Evolutionary conservation across 2,329 filamentous ascomycete species (phyloP).

Genomic region (Davidsoniella neocaledoniae): DNA sequence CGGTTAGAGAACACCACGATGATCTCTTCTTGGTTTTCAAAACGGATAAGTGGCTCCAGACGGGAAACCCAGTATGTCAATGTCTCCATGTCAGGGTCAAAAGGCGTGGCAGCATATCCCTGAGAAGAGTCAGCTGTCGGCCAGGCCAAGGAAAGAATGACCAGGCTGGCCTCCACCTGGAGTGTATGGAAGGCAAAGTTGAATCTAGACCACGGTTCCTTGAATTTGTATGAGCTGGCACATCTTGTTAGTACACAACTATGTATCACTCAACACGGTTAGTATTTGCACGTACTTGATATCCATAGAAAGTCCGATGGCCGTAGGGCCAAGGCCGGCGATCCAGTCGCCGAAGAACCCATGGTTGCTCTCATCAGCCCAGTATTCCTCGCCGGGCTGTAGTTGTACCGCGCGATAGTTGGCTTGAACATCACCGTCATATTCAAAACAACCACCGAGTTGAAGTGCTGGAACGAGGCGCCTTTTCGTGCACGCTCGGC

Average conservation of each 20-base stretch:
- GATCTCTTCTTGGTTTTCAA: conserved; percentile 37
- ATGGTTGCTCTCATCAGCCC: conserved; percentile 36
- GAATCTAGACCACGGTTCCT: conserved; percentile 12
- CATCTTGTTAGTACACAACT: neutral
- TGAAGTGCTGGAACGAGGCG: conserved; percentile 29
- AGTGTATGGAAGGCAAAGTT: conserved; percentile 37
- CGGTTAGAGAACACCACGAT: conserved; percentile 58
- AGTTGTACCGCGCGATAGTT: conserved; percentile 38
- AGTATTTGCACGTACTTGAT: conserved; percentile 26
- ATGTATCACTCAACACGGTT: neutral
- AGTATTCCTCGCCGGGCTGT: conserved; percentile 43
- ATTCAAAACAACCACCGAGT: conserved; percentile 28
- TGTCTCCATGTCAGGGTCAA: conserved; percentile 53
- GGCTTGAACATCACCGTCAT: conserved; percentile 31
- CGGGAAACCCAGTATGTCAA: conserved; percentile 62
- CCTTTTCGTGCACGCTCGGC: conserved; percentile 31
- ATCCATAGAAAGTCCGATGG: conserved; percentile 42
- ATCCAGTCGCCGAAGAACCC: conserved; percentile 29
- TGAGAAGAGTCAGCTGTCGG: conserved; percentile 38
- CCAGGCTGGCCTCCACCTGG: conserved; percentile 37
- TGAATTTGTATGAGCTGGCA: conserved; percentile 11
- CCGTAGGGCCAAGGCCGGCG: conserved; percentile 27
- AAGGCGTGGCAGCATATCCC: conserved; percentile 28
- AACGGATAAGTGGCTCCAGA: conserved; percentile 45
- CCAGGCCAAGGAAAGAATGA: conserved; percentile 65